Evolutionary conservation across 306 rosid genomes (phyloP).

Genomic region (Fagus sylvatica): DNA sequence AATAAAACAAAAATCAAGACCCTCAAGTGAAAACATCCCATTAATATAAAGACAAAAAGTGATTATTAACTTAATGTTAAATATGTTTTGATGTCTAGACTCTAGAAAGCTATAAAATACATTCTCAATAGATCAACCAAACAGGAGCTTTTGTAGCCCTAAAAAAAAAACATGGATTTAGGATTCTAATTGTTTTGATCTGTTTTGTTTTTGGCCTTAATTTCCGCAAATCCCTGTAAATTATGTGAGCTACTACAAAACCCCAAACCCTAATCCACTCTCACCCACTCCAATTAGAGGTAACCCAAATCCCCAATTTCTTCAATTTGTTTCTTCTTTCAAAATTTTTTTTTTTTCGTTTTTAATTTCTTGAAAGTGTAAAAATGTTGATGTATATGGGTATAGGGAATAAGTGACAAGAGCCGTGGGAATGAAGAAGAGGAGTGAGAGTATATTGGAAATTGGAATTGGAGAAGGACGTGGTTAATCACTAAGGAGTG

Average conservation of each 20-base stretch:
- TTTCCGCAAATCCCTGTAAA: neutral
- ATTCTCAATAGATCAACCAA: no score
- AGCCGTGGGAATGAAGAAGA: neutral
- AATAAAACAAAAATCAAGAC: no score
- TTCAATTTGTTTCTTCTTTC: neutral
- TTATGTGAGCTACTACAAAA: neutral
- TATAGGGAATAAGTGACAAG: neutral
- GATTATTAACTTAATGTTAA: no score
- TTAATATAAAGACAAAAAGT: no score
- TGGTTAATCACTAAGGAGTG: no score
- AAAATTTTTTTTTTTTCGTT: neutral
- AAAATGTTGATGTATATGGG: neutral
- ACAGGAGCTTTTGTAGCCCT: neutral
- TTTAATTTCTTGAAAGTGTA: neutral
- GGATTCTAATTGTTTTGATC: neutral
- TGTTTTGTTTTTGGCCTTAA: neutral
- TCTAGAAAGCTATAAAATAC: neutral
- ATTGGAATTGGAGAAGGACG: slow-evolving; percentile 1
- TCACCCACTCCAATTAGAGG: neutral
- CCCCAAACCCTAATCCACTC: neutral
- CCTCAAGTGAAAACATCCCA: no score
- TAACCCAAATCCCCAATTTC: neutral
- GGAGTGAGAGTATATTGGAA: slow-evolving; percentile 4
- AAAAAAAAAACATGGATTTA: neutral
- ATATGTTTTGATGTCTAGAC: no score